These are phyloP conservation scores for Fraxinus paxiana DNA, from an alignment of 305 asterid genomes.

Conservation along the genomic window DNA sequence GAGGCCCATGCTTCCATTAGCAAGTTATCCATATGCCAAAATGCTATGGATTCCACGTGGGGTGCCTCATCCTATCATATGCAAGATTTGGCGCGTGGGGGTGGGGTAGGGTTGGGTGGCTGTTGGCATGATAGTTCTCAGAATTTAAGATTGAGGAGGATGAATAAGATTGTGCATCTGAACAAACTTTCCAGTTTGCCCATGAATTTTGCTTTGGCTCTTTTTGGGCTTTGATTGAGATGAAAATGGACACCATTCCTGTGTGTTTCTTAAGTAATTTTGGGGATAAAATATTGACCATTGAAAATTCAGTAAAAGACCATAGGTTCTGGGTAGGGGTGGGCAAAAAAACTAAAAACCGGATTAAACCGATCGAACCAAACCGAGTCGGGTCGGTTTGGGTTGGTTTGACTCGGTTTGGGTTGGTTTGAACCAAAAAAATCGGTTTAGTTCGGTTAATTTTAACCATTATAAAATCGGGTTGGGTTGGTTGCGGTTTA, in stretches of 20 bases:
- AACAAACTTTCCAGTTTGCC: background rate
- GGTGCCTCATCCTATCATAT: background rate
- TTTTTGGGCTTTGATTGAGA: background rate
- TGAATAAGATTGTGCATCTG: background rate
- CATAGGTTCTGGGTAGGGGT: background rate
- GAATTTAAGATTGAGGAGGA: background rate
- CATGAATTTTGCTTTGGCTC: background rate
- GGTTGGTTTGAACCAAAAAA: too few relatives aligned
- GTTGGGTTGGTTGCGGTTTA: too few relatives aligned
- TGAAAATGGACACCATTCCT: background rate
- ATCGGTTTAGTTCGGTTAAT: too few relatives aligned
- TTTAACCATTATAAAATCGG: too few relatives aligned
- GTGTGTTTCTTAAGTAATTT: background rate
- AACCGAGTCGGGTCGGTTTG: too few relatives aligned
- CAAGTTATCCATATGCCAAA: background rate
- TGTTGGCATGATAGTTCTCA: background rate
- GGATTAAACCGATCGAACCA: too few relatives aligned
- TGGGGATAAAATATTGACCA: background rate
- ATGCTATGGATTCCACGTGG: background rate
- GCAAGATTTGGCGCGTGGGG: background rate
- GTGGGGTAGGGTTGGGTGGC: background rate
- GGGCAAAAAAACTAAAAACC: too few relatives aligned
- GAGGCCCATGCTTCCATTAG: background rate
- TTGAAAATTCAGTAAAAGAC: background rate
- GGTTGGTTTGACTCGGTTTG: too few relatives aligned